Evolutionary conservation across 345 rosid genomes (phyloP).

Genomic region (Dimocarpus longan): DNA sequence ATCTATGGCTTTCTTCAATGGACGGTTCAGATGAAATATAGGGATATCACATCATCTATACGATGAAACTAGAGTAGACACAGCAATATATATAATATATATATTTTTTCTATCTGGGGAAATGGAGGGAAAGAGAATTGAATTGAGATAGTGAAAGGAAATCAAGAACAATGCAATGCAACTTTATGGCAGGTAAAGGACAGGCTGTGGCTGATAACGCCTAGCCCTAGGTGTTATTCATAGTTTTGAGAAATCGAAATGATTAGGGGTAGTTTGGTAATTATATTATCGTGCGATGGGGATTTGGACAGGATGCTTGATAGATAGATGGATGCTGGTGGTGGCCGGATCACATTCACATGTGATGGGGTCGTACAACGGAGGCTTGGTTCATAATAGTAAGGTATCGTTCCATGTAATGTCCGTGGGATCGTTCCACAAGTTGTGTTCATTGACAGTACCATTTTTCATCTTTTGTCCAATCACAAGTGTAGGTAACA

Average conservation of each 20-base stretch:
- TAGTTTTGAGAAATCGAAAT: background rate
- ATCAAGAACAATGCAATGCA: too few species aligned
- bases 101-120: too few species aligned
- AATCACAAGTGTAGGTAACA: background rate
- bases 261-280: constrained; percentile 1
- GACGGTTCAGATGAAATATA: constrained; percentile 6
- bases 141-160: too few species aligned
- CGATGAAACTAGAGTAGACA: background rate
- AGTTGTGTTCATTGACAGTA: too few species aligned
- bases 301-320: background rate
- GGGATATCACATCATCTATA: background rate
- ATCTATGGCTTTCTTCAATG: background rate
- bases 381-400: too few species aligned
- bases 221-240: constrained; percentile 4
- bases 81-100: too few species aligned
- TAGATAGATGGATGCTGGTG: background rate
- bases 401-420: too few species aligned
- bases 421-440: too few species aligned
- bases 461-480: too few species aligned
- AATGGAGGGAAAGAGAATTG: background rate
- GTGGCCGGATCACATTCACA: background rate
- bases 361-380: too few species aligned
- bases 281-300: background rate
- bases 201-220: background rate
- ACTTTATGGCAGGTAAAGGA: background rate